Conservation (phyloP, 23 red algal genomes). For the Chondrus crispus region DNA sequence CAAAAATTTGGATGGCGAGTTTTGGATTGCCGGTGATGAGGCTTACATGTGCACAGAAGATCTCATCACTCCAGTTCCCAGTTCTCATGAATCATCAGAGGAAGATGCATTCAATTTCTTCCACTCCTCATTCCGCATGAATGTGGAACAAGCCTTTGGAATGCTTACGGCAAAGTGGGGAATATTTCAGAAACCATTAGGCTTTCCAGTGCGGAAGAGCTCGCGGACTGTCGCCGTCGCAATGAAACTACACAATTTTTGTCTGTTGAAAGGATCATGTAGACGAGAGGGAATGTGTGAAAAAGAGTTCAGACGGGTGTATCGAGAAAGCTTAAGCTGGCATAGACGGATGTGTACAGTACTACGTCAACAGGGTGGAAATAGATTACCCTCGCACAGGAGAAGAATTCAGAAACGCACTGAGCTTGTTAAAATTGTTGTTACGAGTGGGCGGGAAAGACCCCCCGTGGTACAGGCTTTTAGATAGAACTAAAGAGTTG, state of each 20-base stretch:
- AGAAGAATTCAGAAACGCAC: no score
- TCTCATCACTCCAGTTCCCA: background rate
- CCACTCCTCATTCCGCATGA: background rate
- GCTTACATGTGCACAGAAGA: background rate
- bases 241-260: conserved; percentile 12
- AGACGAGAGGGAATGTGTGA: background rate
- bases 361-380: no score
- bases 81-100: no score
- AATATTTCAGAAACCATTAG: background rate
- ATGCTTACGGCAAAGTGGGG: background rate
- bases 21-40: conserved; percentile 9
- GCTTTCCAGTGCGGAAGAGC: background rate
- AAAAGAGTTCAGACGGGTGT: no score
- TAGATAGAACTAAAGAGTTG: no score
- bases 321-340: no score
- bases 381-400: no score
- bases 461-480: no score
- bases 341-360: no score
- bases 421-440: no score
- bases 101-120: background rate
- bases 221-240: background rate
- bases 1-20: background rate
- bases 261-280: background rate
- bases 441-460: no score
- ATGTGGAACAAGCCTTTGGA: background rate